Evolutionary conservation across 371 early-diverging fungal species (phyloP), one percentile per base, ranked within the genome.

Genomic region (Ordospora colligata): DNA sequence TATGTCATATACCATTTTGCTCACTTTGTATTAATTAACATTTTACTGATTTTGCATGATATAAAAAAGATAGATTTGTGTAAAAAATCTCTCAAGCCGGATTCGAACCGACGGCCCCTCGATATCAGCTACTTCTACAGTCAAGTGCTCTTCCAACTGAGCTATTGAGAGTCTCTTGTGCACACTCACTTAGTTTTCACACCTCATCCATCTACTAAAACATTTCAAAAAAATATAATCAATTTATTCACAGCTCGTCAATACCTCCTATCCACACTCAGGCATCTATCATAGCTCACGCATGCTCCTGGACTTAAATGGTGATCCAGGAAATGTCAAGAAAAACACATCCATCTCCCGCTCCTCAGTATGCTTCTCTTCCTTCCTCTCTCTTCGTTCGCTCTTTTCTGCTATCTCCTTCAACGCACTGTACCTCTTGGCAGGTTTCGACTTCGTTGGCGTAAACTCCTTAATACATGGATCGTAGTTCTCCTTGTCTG

Each of bases 61-160:
- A n/a, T n/a, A n/a, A n/a, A n/a, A n/a, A n/a, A n/a, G n/a, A n/a
- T n/a, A n/a, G n/a, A n/a, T n/a, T n/a, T 47, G 27, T 23, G 21
- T 11, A 80, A 80, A 83, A 79, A 81, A 76, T 83, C 83, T 83
- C 83, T 81, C 79, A 79, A 75, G 81, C 79, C 76, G 83, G 83
- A 83, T 79, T 83, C 83, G 83, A 83, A 81, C 81, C 81, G 79
- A 72, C 79, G 81, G 73, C 83, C 81, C 63, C 69, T 67, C 81
- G 81, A 81, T 83, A 73, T 53, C 81, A 65, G 67, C 78, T 66
- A 74, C 63, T 80, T 83, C 81, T 83, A 83, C 83, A 83, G 81
- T 83, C 83, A 76, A 67, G 78, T 76, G 81, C 81, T 83, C 81
- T 83, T 71, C 81, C 81, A 32, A 81, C 80, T 81, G 81, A 81